Percentiles rank a stretch among this genome's conserved stretches.
These are phyloP conservation scores for Trichoderma oligosporum DNA, from an alignment of 2,329 filamentous ascomycete genomes.

Conservation along the genomic window DNA sequence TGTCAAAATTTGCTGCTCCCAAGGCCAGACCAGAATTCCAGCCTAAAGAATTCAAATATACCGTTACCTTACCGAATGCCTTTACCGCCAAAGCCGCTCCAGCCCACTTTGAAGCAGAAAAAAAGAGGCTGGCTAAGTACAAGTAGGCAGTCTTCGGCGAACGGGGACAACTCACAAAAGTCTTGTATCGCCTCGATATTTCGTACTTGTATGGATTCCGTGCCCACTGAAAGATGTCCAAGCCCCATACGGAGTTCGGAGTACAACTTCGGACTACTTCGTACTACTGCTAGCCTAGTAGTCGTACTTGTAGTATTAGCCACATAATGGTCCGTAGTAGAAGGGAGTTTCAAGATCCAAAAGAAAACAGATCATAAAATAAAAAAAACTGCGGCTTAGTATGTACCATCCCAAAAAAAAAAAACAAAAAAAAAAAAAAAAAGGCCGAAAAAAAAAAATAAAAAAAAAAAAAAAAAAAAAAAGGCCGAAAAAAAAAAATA, in stretches of 20 bases:
- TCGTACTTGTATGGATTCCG: neutral
- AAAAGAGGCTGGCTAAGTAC: neutral
- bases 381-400: no score
- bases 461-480: no score
- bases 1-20: no score
- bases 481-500: no score
- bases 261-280: no score
- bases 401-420: no score
- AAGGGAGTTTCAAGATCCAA: no score
- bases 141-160: neutral
- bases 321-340: no score
- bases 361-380: neutral
- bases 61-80: neutral
- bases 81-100: conserved; percentile 15
- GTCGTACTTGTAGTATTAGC: no score
- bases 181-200: neutral
- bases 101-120: neutral
- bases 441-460: neutral
- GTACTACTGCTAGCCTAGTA: no score
- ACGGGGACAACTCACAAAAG: neutral
- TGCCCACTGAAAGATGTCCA: neutral
- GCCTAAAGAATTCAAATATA: neutral
- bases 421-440: neutral
- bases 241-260: no score
- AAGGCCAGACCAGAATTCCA: neutral